phyloP scores from a whole-genome alignment of 805 yeast genomes.

The Ogataea ramenticola region DNA sequence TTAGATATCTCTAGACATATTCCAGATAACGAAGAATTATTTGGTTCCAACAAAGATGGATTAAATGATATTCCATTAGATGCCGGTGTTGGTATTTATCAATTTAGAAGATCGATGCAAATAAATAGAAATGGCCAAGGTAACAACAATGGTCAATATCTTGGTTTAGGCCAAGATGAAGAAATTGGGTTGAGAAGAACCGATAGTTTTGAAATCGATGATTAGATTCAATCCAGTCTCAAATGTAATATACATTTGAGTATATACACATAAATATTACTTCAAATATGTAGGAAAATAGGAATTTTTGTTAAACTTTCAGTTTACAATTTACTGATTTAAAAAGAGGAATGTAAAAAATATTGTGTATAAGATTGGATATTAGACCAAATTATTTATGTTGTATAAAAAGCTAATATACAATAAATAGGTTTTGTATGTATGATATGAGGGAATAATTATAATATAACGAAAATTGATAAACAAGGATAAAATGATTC shows the following conservation, averaged over 20 bases:
- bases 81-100: constrained; percentile 67
- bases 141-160: constrained; percentile 14
- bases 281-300: too few relatives aligned
- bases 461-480: background rate
- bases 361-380: too few relatives aligned
- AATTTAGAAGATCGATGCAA: constrained; percentile 73
- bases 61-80: constrained; percentile 66
- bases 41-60: constrained; percentile 42
- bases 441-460: background rate
- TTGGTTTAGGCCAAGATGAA: constrained; percentile 17
- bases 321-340: too few relatives aligned
- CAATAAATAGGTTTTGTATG: too few relatives aligned
- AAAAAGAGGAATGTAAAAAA: too few relatives aligned
- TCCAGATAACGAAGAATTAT: constrained; percentile 37
- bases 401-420: too few relatives aligned
- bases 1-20: constrained; percentile 70
- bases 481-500: background rate
- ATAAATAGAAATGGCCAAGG: constrained; percentile 32
- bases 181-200: constrained; percentile 50
- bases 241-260: too few relatives aligned
- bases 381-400: too few relatives aligned
- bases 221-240: constrained; percentile 21
- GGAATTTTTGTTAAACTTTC: too few relatives aligned
- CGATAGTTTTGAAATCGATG: constrained; percentile 50
- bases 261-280: too few relatives aligned